These are phyloP conservation scores for Ceratocystis cacaofunesta DNA, from an alignment of 2,329 filamentous ascomycete species.

Conservation along the genomic window DNA sequence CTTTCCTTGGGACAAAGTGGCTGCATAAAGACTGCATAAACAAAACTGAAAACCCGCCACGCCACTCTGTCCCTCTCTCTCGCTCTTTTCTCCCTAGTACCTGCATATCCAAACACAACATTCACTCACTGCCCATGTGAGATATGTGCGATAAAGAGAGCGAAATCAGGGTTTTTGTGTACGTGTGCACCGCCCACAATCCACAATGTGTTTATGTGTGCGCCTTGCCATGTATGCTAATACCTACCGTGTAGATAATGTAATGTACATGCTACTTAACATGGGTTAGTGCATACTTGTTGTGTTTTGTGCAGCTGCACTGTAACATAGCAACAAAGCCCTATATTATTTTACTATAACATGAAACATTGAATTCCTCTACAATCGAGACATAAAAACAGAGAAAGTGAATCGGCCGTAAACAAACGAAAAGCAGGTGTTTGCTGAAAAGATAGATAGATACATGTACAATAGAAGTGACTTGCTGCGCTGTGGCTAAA, in stretches of 20 bases:
- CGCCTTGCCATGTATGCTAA: not conserved
- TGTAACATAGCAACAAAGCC: not conserved
- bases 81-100: not conserved
- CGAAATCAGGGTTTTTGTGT: not conserved
- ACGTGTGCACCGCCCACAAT: not conserved
- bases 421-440: not conserved
- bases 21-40: too few relatives aligned
- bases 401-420: not conserved
- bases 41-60: too few relatives aligned
- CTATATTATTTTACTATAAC: not conserved
- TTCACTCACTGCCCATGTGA: not conserved
- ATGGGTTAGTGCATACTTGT: not conserved
- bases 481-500: not conserved
- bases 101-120: not conserved
- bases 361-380: not conserved
- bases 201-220: not conserved
- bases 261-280: not conserved
- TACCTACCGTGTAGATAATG: not conserved
- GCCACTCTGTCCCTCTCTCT: not conserved
- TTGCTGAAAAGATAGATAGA: not conserved
- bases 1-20: too few relatives aligned
- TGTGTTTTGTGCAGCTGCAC: conserved; percentile 1
- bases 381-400: not conserved
- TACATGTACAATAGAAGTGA: too few relatives aligned
- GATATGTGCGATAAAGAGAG: not conserved